Percentiles rank a stretch among this genome's conserved stretches.
Evolutionary conservation across 495 filamentous ascomycete genomes (phyloP).

Genomic region (Trichoderma virens): DNA sequence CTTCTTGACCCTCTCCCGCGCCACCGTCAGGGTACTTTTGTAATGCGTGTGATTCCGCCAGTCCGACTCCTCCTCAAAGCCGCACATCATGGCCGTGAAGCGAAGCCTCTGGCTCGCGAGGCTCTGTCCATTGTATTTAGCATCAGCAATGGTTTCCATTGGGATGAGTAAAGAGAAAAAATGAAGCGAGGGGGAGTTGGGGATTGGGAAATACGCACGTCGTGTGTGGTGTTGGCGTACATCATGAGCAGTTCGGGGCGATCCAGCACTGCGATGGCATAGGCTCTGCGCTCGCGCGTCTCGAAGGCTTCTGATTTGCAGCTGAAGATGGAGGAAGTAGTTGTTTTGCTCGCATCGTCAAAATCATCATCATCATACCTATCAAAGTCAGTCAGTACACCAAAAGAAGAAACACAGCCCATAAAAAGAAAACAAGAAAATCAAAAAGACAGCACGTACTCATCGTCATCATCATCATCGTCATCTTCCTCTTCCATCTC

Average conservation of each 20-base stretch:
- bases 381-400: no score
- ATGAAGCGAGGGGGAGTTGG: neutral
- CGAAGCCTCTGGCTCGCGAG: slow-evolving; percentile 40
- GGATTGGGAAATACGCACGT: slow-evolving; percentile 26
- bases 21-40: neutral
- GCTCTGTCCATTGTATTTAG: slow-evolving; percentile 25
- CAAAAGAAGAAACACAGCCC: no score
- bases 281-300: slow-evolving; percentile 26
- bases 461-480: no score
- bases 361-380: no score
- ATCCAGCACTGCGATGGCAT: slow-evolving; percentile 38
- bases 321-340: neutral
- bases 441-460: no score
- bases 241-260: slow-evolving; percentile 47
- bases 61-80: slow-evolving; percentile 28
- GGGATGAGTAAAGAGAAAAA: slow-evolving; percentile 8
- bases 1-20: neutral
- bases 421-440: no score
- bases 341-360: neutral
- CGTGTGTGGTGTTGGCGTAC: slow-evolving; percentile 37
- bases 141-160: no score
- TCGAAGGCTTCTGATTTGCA: slow-evolving; percentile 21
- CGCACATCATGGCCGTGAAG: slow-evolving; percentile 43
- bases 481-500: no score
- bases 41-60: neutral